These are phyloP conservation scores for Axilococcus clingmanii DNA, from an alignment of 139 green algal species.

Conservation along the genomic window DNA sequence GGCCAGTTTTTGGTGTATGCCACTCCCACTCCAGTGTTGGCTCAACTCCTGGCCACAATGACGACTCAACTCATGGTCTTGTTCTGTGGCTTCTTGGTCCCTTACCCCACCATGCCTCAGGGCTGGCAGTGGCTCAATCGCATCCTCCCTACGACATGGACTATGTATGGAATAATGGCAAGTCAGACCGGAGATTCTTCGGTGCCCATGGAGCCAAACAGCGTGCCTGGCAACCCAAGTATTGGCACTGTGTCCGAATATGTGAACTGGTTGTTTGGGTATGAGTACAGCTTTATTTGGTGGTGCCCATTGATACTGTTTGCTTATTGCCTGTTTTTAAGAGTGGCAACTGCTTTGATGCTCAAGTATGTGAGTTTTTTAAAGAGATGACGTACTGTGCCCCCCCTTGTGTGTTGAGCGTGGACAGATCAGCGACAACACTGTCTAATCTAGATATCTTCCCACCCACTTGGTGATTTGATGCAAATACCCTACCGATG, in stretches of 20 bases:
- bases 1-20: conserved; percentile 13
- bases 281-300: conserved; percentile 44
- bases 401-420: too few species aligned
- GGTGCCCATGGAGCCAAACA: conserved; percentile 13
- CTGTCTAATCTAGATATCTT: too few species aligned
- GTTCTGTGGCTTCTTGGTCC: neutral
- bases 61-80: conserved; percentile 10
- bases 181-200: conserved; percentile 12
- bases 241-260: conserved; percentile 21
- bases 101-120: conserved; percentile 49
- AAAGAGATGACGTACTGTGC: too few species aligned
- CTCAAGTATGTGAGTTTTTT: conserved; percentile 44
- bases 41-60: conserved; percentile 6
- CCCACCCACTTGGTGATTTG: too few species aligned
- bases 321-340: conserved; percentile 41
- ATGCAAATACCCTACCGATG: too few species aligned
- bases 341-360: conserved; percentile 23
- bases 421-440: too few species aligned
- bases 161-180: neutral
- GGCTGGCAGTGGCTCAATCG: conserved; percentile 64
- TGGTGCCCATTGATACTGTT: conserved; percentile 25
- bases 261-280: conserved; percentile 47
- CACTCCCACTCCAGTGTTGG: conserved; percentile 17
- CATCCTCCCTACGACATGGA: conserved; percentile 37
- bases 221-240: conserved; percentile 7